A percentile compares a stretch with the other conserved stretches of the same genome.
These are phyloP conservation scores for Diaporthe helianthi DNA, from an alignment of 2,329 filamentous ascomycete genomes.

Conservation along the genomic window DNA sequence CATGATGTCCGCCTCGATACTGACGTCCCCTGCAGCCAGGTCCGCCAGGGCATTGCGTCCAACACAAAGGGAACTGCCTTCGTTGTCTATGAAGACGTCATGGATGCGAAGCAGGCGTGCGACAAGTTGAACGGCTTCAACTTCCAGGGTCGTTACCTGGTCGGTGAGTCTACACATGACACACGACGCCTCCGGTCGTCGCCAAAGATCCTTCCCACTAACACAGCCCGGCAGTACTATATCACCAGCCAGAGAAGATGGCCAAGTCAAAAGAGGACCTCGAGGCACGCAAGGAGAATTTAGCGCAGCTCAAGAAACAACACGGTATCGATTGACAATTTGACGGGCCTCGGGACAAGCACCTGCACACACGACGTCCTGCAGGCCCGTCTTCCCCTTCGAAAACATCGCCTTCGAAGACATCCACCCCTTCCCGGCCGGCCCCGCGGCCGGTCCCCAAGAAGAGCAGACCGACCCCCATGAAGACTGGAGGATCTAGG, in stretches of 20 bases:
- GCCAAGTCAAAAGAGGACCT: slow-evolving; percentile 90
- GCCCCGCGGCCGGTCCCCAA: slow-evolving; percentile 33
- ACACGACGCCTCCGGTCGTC: background rate
- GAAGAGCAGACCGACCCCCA: slow-evolving; percentile 36
- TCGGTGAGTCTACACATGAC: slow-evolving; percentile 70
- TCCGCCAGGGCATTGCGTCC: slow-evolving; percentile 95
- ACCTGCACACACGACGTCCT: slow-evolving; percentile 58
- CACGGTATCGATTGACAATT: slow-evolving; percentile 98
- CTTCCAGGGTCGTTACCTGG: slow-evolving; percentile 98
- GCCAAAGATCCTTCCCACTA: slow-evolving; percentile 17
- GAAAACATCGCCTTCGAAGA: slow-evolving; percentile 47
- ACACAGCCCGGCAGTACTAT: slow-evolving; percentile 55
- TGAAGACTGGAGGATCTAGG: slow-evolving; percentile 47
- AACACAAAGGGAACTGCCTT: slow-evolving; percentile 99
- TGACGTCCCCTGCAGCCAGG: slow-evolving; percentile 71
- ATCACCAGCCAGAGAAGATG: slow-evolving; percentile 72
- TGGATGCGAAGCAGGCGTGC: slow-evolving; percentile 98
- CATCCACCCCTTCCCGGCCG: slow-evolving; percentile 41
- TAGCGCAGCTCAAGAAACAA: slow-evolving; percentile 97
- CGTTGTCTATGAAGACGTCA: slow-evolving; percentile 99
- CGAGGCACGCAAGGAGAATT: slow-evolving; percentile 90
- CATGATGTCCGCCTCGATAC: slow-evolving; percentile 8
- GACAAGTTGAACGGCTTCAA: slow-evolving; percentile 99
- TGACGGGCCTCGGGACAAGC: slow-evolving; percentile 70
- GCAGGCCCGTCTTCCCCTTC: slow-evolving; percentile 66